phyloP scores from a whole-genome alignment of 2,329 filamentous ascomycete genomes.

The Arthrobotrys sinensis region DNA sequence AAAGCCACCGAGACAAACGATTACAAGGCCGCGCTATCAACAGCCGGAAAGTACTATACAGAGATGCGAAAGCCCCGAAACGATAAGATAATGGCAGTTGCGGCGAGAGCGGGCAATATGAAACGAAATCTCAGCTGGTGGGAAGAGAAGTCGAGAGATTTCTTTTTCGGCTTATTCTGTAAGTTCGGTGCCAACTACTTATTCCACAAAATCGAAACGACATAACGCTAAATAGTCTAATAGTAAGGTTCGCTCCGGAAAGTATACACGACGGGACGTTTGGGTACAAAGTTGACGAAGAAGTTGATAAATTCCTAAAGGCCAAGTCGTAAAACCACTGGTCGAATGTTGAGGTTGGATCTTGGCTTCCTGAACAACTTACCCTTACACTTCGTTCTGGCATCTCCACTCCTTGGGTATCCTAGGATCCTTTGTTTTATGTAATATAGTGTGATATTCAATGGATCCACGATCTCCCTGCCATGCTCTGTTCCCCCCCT shows the following conservation, averaged over 20 bases:
- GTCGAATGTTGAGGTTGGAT: neutral
- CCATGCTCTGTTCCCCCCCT: neutral
- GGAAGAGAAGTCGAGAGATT: constrained; percentile 51
- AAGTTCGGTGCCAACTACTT: constrained; percentile 2
- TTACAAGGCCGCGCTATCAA: constrained; percentile 37
- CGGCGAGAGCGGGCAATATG: constrained; percentile 37
- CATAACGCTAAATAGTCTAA: neutral
- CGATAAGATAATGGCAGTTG: constrained; percentile 54
- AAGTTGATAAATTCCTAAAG: constrained; percentile 55
- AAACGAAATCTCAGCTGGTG: constrained; percentile 56
- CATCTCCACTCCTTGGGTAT: too few relatives aligned
- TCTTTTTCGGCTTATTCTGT: constrained; percentile 54
- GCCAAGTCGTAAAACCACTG: constrained; percentile 17
- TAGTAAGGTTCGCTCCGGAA: constrained; percentile 47
- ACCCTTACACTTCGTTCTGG: neutral
- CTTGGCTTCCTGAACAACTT: neutral
- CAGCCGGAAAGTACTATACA: constrained; percentile 51
- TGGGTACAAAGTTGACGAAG: constrained; percentile 52
- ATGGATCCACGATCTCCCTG: neutral
- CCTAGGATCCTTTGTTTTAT: neutral
- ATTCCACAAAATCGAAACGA: neutral
- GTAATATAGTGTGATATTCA: neutral
- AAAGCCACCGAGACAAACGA: constrained; percentile 43
- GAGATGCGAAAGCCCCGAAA: constrained; percentile 55
- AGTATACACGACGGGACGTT: constrained; percentile 38